Percentiles rank a stretch among this genome's conserved stretches.
Conservation (phyloP, 352 stramenopile species). For the Phytopythium vexans region DNA sequence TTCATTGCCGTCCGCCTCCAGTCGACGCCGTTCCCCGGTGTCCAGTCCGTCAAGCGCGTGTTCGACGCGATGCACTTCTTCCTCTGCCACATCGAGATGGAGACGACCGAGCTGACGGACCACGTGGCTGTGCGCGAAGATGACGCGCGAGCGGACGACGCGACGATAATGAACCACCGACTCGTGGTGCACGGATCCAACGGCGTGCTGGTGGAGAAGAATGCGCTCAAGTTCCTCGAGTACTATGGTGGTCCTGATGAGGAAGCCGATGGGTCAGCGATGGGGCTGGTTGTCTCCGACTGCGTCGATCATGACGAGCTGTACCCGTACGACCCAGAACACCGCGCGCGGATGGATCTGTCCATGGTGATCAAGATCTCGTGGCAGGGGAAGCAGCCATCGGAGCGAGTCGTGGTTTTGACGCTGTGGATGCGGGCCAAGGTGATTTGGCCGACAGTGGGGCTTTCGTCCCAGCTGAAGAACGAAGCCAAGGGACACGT, state of each 20-base stretch:
- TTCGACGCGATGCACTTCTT: constrained; percentile 41
- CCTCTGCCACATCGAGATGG: constrained; percentile 43
- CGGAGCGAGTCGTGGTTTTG: too few species aligned
- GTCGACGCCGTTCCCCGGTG: constrained; percentile 15
- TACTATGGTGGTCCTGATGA: constrained; percentile 6
- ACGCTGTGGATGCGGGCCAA: too few species aligned
- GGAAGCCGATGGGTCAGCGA: constrained; percentile 7
- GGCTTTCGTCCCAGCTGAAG: too few species aligned
- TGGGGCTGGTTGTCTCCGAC: constrained; percentile 15
- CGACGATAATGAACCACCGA: constrained; percentile 19
- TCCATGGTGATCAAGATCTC: constrained; percentile 17
- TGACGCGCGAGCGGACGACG: too few species aligned
- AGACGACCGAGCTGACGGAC: constrained; percentile 20
- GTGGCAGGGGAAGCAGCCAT: not conserved
- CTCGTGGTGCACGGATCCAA: constrained; percentile 15
- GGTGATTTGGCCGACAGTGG: too few species aligned
- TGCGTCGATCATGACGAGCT: constrained; percentile 24
- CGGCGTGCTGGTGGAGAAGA: constrained; percentile 23
- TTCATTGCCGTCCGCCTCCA: too few species aligned
- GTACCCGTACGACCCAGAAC: constrained; percentile 15
- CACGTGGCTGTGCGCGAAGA: constrained; percentile 38
- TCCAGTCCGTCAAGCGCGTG: constrained; percentile 27
- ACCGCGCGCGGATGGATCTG: constrained; percentile 19
- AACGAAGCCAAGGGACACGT: too few species aligned
- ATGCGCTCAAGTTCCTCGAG: constrained; percentile 26